Evolutionary conservation across 2,329 filamentous ascomycete genomes (phyloP), one percentile per base, ranked within the genome.

Genomic region (Fusarium napiforme): DNA sequence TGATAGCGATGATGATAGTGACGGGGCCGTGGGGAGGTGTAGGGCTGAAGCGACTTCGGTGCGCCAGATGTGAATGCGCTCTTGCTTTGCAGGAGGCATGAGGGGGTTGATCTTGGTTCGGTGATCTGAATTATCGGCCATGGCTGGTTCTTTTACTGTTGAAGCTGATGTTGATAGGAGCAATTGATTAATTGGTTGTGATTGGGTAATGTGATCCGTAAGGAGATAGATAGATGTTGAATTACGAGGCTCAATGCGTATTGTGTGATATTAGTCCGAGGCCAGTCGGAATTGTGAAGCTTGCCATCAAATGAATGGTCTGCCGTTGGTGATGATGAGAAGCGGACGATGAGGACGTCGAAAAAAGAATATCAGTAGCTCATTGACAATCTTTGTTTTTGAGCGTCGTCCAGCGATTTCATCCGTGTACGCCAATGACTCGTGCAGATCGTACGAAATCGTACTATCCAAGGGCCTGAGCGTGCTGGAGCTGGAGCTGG

Each of bases 41-140:
- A 79, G 78, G 53, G 82, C 79, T 28, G 79, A 77, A 40, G 81
- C 81, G 53, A 89, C 85, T 79, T 89, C 87, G 59, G 80, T 79
- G 62, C 85, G 84, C 87, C 87, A 89, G 67, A 85, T 81, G 66
- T 85, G 79, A 71, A 89, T 87, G 78, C 84, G 83, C 55, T 81
- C 77, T 55, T 83, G 79, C 63, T 82, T 82, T 60, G 81, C 75
- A 37, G 78, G 69, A 57, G 79, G 78, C 72, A 82, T 81, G 71
- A 76, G 75, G 30, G 75, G 63, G 62, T 72, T 78, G 42, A 46
- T 53, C 67, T 36, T 74, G 47, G 58, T 56, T 55, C 49, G 60
- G 11, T 34, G 52, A 43, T 37, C 69, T 66, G 45, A 56, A 43
- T 42, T 47, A 21, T 36, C 45, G 39, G 62, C 55, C 71, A 73